Percentiles rank a stretch among this genome's conserved stretches.
These are phyloP conservation scores for Fusarium sp. DNA, from an alignment of 2,329 filamentous ascomycete genomes.

Conservation along the genomic window DNA sequence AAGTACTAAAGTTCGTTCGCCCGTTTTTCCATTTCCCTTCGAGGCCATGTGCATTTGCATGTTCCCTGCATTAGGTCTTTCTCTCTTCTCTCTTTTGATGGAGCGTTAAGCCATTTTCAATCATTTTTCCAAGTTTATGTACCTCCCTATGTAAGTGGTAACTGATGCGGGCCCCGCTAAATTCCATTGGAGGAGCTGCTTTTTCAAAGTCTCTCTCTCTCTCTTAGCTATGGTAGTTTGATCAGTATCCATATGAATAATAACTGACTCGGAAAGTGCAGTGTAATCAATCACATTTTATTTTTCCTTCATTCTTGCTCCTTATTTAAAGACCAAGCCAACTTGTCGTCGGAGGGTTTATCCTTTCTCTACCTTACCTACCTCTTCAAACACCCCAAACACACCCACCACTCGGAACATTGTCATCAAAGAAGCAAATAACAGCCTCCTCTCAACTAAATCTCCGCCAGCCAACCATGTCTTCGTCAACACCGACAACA, in stretches of 20 bases:
- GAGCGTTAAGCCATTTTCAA: background rate
- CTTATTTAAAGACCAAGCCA: background rate
- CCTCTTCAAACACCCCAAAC: too few relatives aligned
- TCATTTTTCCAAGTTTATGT: conserved; percentile 10
- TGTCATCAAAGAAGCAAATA: background rate
- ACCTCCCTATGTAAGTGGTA: background rate
- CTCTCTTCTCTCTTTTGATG: background rate
- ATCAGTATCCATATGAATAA: background rate
- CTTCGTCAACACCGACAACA: conserved; percentile 31
- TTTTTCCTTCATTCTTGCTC: background rate
- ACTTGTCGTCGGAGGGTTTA: background rate
- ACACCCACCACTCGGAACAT: background rate
- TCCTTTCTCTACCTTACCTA: too few relatives aligned
- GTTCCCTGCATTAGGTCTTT: conserved; percentile 26
- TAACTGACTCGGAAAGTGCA: conserved; percentile 12
- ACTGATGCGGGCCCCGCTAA: conserved; percentile 19
- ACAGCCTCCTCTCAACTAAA: conserved; percentile 1
- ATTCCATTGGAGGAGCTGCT: conserved; percentile 16
- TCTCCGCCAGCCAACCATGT: conserved; percentile 18
- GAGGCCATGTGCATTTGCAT: conserved; percentile 33
- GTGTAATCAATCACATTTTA: background rate
- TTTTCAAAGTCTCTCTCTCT: conserved; percentile 17
- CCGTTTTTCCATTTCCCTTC: conserved; percentile 26
- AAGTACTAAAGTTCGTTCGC: background rate
- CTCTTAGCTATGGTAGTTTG: too few relatives aligned